A percentile compares a stretch with the other conserved stretches of the same genome.
phyloP scores from a whole-genome alignment of 2,329 filamentous ascomycete species.

The Dactylellina cionopaga region DNA sequence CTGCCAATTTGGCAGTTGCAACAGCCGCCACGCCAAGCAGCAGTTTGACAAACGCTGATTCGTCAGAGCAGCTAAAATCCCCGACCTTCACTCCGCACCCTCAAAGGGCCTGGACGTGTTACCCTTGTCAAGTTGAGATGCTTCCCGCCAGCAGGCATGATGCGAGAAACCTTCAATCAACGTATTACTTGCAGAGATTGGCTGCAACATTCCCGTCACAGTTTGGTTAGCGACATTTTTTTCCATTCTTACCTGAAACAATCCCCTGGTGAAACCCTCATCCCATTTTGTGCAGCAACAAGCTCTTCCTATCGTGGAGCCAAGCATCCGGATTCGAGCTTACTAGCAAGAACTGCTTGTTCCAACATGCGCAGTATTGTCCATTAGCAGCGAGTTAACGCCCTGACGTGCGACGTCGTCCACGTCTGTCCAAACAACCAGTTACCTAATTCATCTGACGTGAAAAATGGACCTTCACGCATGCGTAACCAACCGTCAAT shows the following conservation, averaged over 20 bases:
- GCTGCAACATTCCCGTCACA: slow-evolving; percentile 36
- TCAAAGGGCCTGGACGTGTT: slow-evolving; percentile 41
- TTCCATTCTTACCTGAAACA: slow-evolving; percentile 52
- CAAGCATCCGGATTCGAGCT: slow-evolving; percentile 42
- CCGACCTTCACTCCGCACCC: slow-evolving; percentile 18
- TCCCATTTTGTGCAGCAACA: slow-evolving; percentile 25
- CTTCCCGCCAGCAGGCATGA: slow-evolving; percentile 51
- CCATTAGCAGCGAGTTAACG: slow-evolving; percentile 46
- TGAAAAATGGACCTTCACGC: slow-evolving; percentile 32
- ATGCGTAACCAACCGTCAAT: slow-evolving; percentile 23
- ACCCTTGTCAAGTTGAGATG: slow-evolving; percentile 23
- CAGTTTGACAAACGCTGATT: slow-evolving; percentile 38
- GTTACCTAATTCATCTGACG: slow-evolving; percentile 48
- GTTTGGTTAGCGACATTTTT: slow-evolving; percentile 34
- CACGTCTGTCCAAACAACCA: slow-evolving; percentile 47
- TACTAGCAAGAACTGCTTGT: slow-evolving; percentile 36
- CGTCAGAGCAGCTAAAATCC: slow-evolving; percentile 34
- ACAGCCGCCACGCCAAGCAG: slow-evolving; percentile 40
- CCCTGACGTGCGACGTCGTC: slow-evolving; percentile 40
- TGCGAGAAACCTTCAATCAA: slow-evolving; percentile 53
- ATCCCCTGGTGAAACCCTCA: slow-evolving; percentile 48
- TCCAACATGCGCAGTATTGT: slow-evolving; percentile 45
- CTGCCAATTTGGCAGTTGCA: slow-evolving; percentile 43
- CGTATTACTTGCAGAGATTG: slow-evolving; percentile 52
- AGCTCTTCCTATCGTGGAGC: slow-evolving; percentile 35